Evolutionary conservation across 352 stramenopile genomes (phyloP).

Genomic region (Globisporangium spinosum): DNA sequence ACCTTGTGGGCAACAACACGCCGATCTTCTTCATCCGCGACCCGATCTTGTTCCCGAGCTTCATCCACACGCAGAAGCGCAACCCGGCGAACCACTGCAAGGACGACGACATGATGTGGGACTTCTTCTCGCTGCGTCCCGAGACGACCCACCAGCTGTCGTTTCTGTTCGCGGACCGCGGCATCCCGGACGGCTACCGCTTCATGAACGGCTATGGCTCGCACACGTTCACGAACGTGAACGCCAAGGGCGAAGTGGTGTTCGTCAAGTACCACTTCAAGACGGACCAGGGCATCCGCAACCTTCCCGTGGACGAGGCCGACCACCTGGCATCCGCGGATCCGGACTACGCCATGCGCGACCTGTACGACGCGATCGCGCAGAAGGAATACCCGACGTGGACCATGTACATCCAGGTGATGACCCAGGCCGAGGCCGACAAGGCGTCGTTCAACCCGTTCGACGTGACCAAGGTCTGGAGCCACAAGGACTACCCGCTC

Average conservation of each 20-base stretch:
- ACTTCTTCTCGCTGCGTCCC: constrained; percentile 91
- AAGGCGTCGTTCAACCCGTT: constrained; percentile 83
- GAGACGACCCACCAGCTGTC: constrained; percentile 89
- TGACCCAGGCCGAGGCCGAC: constrained; percentile 74
- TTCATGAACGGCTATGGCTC: constrained; percentile 92
- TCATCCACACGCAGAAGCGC: constrained; percentile 93
- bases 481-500: constrained; percentile 85
- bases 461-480: constrained; percentile 92
- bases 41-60: constrained; percentile 89
- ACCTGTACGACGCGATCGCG: constrained; percentile 90
- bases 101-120: constrained; percentile 88
- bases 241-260: constrained; percentile 58
- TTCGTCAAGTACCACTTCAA: constrained; percentile 95
- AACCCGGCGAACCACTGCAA: constrained; percentile 87
- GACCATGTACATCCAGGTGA: constrained; percentile 91
- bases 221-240: constrained; percentile 92
- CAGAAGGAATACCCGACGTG: constrained; percentile 78
- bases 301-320: constrained; percentile 82
- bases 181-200: constrained; percentile 85
- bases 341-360: constrained; percentile 87
- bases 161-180: constrained; percentile 88
- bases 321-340: constrained; percentile 59
- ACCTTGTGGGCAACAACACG: constrained; percentile 93
- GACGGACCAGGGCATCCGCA: constrained; percentile 88
- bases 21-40: constrained; percentile 94